These are phyloP conservation scores for Chrysosporium queenslandicum DNA, from an alignment of 2,329 filamentous ascomycete genomes.

Conservation along the genomic window DNA sequence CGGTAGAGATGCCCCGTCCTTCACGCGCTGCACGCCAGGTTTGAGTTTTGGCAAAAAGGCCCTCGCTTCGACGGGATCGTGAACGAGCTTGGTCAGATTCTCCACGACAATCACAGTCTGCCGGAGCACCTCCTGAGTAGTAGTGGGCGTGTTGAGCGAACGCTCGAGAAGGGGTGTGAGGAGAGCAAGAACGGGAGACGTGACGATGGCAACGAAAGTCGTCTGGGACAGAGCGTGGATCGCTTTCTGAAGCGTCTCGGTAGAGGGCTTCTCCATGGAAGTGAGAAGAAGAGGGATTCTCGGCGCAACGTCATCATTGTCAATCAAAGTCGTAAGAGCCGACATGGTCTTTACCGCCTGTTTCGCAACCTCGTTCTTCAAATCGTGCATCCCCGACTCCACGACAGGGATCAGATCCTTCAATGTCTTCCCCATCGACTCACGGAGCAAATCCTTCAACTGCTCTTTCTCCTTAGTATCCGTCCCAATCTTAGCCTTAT, in stretches of 20 bases:
- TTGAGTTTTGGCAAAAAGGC: constrained; percentile 91
- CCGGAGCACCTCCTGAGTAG: constrained; percentile 84
- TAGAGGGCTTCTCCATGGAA: constrained; percentile 87
- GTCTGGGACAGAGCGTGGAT: constrained; percentile 95
- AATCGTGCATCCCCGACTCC: constrained; percentile 76
- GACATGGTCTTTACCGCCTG: constrained; percentile 89
- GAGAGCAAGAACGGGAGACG: constrained; percentile 85
- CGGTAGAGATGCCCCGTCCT: constrained; percentile 78
- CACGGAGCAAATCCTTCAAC: constrained; percentile 80
- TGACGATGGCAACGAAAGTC: constrained; percentile 95
- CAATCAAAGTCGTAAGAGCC: constrained; percentile 75
- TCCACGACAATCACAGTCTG: constrained; percentile 95
- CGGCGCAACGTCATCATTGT: constrained; percentile 93
- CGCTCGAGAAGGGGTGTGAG: constrained; percentile 91
- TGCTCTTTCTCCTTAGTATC: constrained; percentile 75
- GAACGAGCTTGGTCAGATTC: constrained; percentile 95
- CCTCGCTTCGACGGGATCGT: constrained; percentile 87
- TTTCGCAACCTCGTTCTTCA: constrained; percentile 76
- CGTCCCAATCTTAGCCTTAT: constrained; percentile 79
- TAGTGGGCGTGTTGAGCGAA: constrained; percentile 81
- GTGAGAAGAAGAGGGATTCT: constrained; percentile 86
- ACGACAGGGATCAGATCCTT: constrained; percentile 20
- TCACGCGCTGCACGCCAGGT: constrained; percentile 83
- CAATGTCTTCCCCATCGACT: constrained; percentile 71
- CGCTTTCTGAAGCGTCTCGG: constrained; percentile 81